These are phyloP conservation scores for Leccinum subtestaceum DNA, from an alignment of 768 basidiomycete species.

Conservation along the genomic window DNA sequence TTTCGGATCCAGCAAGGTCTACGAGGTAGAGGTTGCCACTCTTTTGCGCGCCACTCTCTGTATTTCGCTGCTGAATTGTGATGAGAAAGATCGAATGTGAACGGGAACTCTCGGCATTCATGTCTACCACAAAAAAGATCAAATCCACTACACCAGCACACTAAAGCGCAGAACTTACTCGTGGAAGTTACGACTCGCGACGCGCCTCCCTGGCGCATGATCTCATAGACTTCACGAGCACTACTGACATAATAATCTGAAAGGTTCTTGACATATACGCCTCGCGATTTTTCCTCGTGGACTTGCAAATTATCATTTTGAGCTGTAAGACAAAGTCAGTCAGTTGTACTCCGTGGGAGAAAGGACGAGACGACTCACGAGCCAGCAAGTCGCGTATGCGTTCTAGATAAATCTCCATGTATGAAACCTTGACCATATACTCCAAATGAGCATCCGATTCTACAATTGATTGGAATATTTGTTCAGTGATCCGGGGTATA, in stretches of 20 bases:
- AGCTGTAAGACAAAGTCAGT: slow-evolving; percentile 41
- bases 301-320: slow-evolving; percentile 98
- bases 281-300: slow-evolving; percentile 96
- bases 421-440: slow-evolving; percentile 98
- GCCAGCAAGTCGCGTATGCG: slow-evolving; percentile 91
- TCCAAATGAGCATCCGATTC: slow-evolving; percentile 93
- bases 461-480: slow-evolving; percentile 97
- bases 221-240: slow-evolving; percentile 94
- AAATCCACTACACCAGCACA: neutral
- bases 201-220: slow-evolving; percentile 94
- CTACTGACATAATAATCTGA: slow-evolving; percentile 98
- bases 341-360: neutral
- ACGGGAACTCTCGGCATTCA: slow-evolving; percentile 99
- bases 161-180: slow-evolving; percentile 52
- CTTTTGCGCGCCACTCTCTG: slow-evolving; percentile 93
- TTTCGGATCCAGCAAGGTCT: slow-evolving; percentile 97
- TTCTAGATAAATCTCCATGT: slow-evolving; percentile 99
- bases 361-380: slow-evolving; percentile 54
- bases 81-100: slow-evolving; percentile 99
- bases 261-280: slow-evolving; percentile 96
- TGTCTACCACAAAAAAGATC: slow-evolving; percentile 54
- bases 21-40: slow-evolving; percentile 96
- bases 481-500: slow-evolving; percentile 97
- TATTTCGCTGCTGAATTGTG: slow-evolving; percentile 94
- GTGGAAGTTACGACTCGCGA: slow-evolving; percentile 92